Percentiles rank a stretch among this genome's conserved stretches.
Conservation (phyloP, 148 eudicot species). For the Gaultheria prostrata region DNA sequence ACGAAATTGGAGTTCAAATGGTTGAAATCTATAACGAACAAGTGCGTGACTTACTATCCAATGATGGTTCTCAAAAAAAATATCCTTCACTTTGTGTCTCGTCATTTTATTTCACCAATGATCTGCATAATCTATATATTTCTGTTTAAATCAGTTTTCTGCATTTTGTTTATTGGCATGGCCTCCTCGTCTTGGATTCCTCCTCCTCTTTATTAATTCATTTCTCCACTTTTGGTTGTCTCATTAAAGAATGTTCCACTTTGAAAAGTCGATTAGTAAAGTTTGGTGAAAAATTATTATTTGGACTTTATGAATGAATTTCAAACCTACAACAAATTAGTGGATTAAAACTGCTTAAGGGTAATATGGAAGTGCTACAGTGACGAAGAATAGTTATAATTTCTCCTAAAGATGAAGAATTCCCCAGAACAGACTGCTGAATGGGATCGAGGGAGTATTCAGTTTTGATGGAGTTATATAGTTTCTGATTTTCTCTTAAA, state of each 20-base stretch:
- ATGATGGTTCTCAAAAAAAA: constrained; percentile 33
- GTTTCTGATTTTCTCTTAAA: background rate
- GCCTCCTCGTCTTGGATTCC: background rate
- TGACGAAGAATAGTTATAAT: background rate
- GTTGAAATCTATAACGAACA: constrained; percentile 42
- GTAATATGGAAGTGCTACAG: background rate
- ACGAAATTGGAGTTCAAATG: constrained; percentile 37
- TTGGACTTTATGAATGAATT: background rate
- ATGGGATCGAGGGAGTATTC: background rate
- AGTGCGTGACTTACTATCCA: constrained; percentile 38
- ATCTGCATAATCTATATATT: background rate
- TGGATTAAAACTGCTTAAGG: background rate
- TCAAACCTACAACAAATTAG: background rate
- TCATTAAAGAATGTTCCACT: background rate
- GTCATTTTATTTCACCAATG: background rate
- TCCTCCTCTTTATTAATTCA: background rate
- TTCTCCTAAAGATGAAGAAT: background rate
- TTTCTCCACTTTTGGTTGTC: background rate
- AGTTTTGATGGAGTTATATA: background rate
- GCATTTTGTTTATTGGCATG: background rate
- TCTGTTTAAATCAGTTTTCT: background rate
- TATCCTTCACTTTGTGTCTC: constrained; percentile 26
- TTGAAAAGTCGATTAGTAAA: background rate
- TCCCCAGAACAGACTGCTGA: background rate
- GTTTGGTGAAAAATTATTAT: background rate